Base-by-base conservation (phyloP, 1,284 basidiomycete species). In the Austroboletus rostrupii region DNA sequence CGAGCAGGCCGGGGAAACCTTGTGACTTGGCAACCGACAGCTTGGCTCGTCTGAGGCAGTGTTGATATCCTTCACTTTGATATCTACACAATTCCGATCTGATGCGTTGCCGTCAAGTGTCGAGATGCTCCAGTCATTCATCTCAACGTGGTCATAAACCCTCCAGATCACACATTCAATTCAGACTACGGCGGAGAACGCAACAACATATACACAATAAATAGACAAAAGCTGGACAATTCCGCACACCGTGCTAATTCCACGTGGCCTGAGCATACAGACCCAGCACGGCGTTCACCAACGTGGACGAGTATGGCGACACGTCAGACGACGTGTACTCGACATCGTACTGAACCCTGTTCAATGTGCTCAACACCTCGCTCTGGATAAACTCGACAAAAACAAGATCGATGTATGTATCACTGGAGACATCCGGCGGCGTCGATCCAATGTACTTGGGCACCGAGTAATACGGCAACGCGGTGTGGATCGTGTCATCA, bases 381-480 rank as follows among this genome's bases (percentile, higher is more conserved):
- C 53, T 53, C 62, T 77, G 71, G 58, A 87, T 81, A 64, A 87
- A 89, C 65, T 82, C 71, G 40, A 85, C 72, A 61, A 88, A 89
- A 40, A 89, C 79, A 21, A 90, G 72, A 59, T 89, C 86, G 54
- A 89, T 72, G 0, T 72, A 70, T 0, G 77, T 73, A 49, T 76
- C 72, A 49, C 70, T 70, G 0, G 77, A 56, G 19, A 81, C 76
- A 23, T 70, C 65, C 0, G 85, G 81, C 1, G 77, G 57, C 33
- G 71, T 65, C 1, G 84, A 85, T 14, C 70, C 72, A 51, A 87
- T 75, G 64, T 81, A 88, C 59, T 74, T 72, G 0, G 86, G 84
- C 13, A 65, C 53, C 7, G 64, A 53, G 64, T 76, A 78, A 67
- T 76, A 83, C 9, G 81, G 75, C 45, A 87, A 59, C 1, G 85